Base-by-base conservation (phyloP, 1,284 basidiomycete species). In the Sporisorium iseilematis-ciliati region DNA sequence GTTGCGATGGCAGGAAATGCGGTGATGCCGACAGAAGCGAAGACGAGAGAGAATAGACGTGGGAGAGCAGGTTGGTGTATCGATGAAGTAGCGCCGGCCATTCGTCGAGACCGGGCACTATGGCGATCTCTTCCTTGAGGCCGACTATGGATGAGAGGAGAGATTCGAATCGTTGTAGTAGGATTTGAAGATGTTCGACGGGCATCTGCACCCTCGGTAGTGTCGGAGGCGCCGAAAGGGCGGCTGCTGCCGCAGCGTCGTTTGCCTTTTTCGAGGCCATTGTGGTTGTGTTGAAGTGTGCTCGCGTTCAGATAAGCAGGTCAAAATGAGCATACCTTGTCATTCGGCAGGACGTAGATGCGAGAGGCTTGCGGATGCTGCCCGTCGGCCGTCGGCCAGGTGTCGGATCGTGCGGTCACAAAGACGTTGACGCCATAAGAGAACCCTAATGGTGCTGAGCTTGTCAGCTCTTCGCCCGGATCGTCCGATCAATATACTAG, bases 161-260 rank as follows among this genome's bases (percentile, higher is more conserved):
- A 49, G 79, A 81, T 33, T 81, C 79, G 58, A 76, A 79, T 2
- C 79, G 54, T 57, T 81, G 79, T 38, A 73, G 60, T 12, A 81
- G 54, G 20, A 79, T 79, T 63, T 78, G 73, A 3, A 81, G 55
- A 33, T 81, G 77, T 31, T 71, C 66, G 14, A 61, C 59, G 1
- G 79, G 73, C 38, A 77, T 60, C 57, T 53, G 55, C 26, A 60
- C 70, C 25, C 61, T 53, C 10, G 63, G 55, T 43, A 78, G 48
- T 21, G 72, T 76, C 21, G 69, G 69, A 4, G 62, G 62, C 4
- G 65, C 68, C 40, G 55, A 25, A 35, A 31, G 35, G 38, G 56
- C 48, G 11, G 43, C 55, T 31, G 55, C 35, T 18, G 62, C 31
- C 20, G 57, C 43, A 8, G 45, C 45, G 21, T 60, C 65, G 25